phyloP scores from a whole-genome alignment of 2,329 filamentous ascomycete species.

The Aspergillus pseudoglaucus region DNA sequence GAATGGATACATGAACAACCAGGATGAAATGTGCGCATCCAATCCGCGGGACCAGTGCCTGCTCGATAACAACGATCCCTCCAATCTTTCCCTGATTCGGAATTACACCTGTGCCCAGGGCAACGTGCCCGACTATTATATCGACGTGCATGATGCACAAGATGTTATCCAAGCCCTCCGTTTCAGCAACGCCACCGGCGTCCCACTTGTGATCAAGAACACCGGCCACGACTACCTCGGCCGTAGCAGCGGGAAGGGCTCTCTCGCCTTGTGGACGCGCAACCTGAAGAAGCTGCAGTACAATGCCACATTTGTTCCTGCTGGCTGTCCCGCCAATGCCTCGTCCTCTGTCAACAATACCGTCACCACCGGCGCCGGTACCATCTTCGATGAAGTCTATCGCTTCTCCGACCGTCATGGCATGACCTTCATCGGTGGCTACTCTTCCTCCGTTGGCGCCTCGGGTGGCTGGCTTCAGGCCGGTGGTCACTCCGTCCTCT shows the following conservation, averaged over 20 bases:
- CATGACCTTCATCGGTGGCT: conserved; percentile 18
- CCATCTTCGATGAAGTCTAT: conserved; percentile 20
- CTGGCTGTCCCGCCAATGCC: conserved; percentile 1
- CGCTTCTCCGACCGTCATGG: conserved; percentile 18
- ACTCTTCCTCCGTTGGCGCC: conserved; percentile 10
- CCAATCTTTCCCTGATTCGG: conserved; percentile 5
- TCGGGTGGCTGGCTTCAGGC: conserved; percentile 23
- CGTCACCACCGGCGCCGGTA: conserved; percentile 25
- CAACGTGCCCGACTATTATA: conserved; percentile 8
- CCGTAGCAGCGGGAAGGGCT: conserved; percentile 23
- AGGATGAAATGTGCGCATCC: conserved; percentile 16
- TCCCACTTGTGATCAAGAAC: conserved; percentile 22
- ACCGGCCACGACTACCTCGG: conserved; percentile 30
- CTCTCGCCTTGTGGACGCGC: conserved; percentile 25
- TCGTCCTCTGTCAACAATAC: conserved; percentile 9
- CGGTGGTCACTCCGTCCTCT: conserved; percentile 24
- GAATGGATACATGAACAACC: conserved; percentile 18
- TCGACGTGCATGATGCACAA: conserved; percentile 4
- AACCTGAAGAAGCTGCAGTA: conserved; percentile 18
- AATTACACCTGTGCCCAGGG: conserved; percentile 10
- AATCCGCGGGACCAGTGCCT: conserved; percentile 12
- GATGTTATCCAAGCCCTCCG: conserved; percentile 7
- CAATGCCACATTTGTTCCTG: conserved; percentile 2
- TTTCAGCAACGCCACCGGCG: conserved; percentile 8
- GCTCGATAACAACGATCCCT: conserved; percentile 11